phyloP scores from a whole-genome alignment of 768 basidiomycete genomes.

The Pholiota microspora region DNA sequence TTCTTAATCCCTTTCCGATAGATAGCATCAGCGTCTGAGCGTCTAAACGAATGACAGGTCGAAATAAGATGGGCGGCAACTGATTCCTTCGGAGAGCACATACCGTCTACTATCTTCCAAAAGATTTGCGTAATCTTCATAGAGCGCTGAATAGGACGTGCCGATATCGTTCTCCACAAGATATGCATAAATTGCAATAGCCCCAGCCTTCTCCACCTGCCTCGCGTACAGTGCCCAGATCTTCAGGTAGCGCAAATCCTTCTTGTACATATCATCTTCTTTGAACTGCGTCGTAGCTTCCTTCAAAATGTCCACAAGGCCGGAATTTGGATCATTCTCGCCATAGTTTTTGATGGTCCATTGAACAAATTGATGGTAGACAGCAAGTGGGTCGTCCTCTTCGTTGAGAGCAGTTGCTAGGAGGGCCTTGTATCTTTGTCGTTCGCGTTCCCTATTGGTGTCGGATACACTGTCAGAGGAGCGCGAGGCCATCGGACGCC shows the following conservation, averaged over 20 bases:
- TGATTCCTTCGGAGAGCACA: constrained; percentile 8
- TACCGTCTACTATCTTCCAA: constrained; percentile 80
- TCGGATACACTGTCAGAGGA: constrained; percentile 11
- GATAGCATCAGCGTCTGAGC: constrained; percentile 73
- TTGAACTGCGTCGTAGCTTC: constrained; percentile 81
- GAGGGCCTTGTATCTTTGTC: constrained; percentile 33
- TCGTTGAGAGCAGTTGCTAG: constrained; percentile 58
- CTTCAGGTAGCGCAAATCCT: constrained; percentile 88
- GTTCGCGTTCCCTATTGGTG: constrained; percentile 30
- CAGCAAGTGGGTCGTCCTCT: constrained; percentile 84
- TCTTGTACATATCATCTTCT: constrained; percentile 79
- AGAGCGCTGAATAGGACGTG: constrained; percentile 72
- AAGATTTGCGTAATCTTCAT: constrained; percentile 86
- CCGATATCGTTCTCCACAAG: constrained; percentile 75
- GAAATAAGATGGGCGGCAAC: background rate
- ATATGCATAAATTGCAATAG: constrained; percentile 71
- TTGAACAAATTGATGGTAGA: constrained; percentile 83
- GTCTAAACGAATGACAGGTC: constrained; percentile 46
- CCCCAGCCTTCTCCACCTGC: constrained; percentile 68
- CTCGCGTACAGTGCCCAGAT: constrained; percentile 89
- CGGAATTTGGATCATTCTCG: constrained; percentile 65
- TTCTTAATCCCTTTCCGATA: constrained; percentile 83
- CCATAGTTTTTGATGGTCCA: constrained; percentile 86
- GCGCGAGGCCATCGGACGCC: constrained; percentile 20
- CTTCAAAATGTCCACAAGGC: constrained; percentile 79